These are phyloP conservation scores for Rhodotorula babjevae DNA, from an alignment of 768 basidiomycete genomes.

Conservation along the genomic window DNA sequence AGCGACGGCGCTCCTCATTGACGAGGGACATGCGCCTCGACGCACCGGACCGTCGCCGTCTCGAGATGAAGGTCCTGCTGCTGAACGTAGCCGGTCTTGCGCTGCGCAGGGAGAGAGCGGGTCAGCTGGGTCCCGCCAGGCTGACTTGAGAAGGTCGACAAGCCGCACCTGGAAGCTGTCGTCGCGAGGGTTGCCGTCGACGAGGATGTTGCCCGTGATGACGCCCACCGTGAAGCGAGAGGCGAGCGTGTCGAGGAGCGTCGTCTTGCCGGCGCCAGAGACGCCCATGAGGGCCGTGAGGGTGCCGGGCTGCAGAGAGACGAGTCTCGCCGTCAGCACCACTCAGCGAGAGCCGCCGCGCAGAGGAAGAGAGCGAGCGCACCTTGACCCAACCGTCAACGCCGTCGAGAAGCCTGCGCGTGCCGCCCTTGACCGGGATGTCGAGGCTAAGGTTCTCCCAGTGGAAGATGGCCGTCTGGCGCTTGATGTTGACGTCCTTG, in stretches of 20 bases:
- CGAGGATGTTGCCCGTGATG: constrained; percentile 51
- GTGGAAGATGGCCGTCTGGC: constrained; percentile 5
- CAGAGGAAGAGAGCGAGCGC: constrained; percentile 34
- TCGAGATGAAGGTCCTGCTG: constrained; percentile 49
- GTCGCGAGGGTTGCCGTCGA: constrained; percentile 49
- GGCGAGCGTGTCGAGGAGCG: constrained; percentile 44
- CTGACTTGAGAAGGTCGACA: background rate
- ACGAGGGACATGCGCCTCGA: background rate
- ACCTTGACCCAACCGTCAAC: constrained; percentile 45
- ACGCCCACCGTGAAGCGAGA: constrained; percentile 50
- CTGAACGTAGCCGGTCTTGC: constrained; percentile 46
- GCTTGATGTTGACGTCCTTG: background rate
- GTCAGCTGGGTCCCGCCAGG: background rate
- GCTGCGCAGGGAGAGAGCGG: constrained; percentile 46
- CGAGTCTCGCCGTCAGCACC: constrained; percentile 14
- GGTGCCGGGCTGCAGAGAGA: constrained; percentile 45
- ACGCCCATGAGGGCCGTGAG: constrained; percentile 51
- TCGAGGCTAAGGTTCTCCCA: constrained; percentile 28
- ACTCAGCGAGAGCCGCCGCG: background rate
- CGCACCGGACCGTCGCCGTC: constrained; percentile 47
- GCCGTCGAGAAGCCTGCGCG: constrained; percentile 36
- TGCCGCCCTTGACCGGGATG: constrained; percentile 36
- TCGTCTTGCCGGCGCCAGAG: constrained; percentile 52
- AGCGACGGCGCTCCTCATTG: background rate
- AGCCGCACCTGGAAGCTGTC: background rate